These are phyloP conservation scores for Starmerella davenportii DNA, from an alignment of 805 yeast species.

Conservation along the genomic window DNA sequence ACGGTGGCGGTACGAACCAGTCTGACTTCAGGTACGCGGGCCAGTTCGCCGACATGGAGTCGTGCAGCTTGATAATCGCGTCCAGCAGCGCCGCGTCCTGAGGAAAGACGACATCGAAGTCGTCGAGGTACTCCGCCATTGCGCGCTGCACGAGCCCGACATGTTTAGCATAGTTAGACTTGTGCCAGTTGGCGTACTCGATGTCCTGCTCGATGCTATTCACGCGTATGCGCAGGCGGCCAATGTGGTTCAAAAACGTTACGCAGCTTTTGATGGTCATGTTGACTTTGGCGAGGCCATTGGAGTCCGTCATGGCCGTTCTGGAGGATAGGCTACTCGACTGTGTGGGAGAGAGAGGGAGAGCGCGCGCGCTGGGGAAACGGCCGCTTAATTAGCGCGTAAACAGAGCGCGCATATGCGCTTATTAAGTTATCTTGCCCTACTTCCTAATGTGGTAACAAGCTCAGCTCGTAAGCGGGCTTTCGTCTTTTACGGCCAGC, in stretches of 20 bases:
- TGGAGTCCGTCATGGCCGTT: not conserved
- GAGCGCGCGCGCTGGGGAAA: no score
- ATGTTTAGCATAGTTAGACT: not conserved
- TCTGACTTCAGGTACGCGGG: not conserved
- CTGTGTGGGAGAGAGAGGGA: no score
- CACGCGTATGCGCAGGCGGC: not conserved
- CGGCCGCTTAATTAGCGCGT: no score
- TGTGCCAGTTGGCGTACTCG: not conserved
- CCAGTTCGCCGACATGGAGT: not conserved
- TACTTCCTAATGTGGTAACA: no score
- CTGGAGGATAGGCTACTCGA: no score
- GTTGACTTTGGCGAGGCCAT: not conserved
- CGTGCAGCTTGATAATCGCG: not conserved
- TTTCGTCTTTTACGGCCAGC: no score
- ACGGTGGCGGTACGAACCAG: slow-evolving; percentile 1
- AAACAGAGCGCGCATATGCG: no score
- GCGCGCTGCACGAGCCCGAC: not conserved
- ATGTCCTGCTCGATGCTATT: not conserved
- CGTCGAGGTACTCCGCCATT: not conserved
- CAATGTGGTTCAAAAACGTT: not conserved
- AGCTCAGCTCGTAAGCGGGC: no score
- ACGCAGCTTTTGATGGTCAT: slow-evolving; percentile 1
- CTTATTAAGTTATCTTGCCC: no score
- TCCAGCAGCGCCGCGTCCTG: not conserved
- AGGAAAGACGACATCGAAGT: not conserved